Base-by-base conservation (phyloP, 208 protist genomes). In the Willaertia magna region DNA sequence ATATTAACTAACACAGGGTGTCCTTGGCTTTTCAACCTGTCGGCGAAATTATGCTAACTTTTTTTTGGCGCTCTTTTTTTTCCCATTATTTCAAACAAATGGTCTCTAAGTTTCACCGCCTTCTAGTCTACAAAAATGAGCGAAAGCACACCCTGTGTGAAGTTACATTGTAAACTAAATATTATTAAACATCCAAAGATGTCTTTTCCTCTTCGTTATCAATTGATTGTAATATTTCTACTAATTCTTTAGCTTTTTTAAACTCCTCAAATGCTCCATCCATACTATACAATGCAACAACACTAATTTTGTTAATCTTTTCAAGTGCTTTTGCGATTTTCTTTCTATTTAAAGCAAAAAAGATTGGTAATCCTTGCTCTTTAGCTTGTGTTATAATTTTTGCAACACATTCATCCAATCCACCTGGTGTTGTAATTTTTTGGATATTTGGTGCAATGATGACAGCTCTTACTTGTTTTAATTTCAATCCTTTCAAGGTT, bases 371-470 rank as follows among this genome's bases (percentile, higher is more conserved):
- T 39, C 40, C 43, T 4, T 55, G 30, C 26, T 83, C 46, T 43
- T 30, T 43, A n/a, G 40, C 43, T n/a, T 30, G 22, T 42, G 30
- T 20, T 6, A 83, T 55, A 26, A 83, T 55, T 20, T 55, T 14
- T 47, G 39, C n/a, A 42, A 83, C n/a, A 3, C 30, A 43, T 20
- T 9, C 12, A 42, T 83, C 46, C 4, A 83, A 47, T 43, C 78
- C 78, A 43, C 46, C 78, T 26, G 43, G 43, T 43, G 46, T 44
- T 40, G 22, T 42, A 55, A 83, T 55, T 26, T 83, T 83, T 2
- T 83, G 46, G 26, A 83, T 83, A 22, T 83, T 83, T 18, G 78
- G 78, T n/a, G 78, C 78, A 11, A 83, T 83, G 0, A 83, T n/a
- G 1, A 83, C 30, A 6, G 43, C 18, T 39, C n/a, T 30, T 20